Conservation (phyloP, 805 yeast genomes). For the Nakazawaea pomicola region DNA sequence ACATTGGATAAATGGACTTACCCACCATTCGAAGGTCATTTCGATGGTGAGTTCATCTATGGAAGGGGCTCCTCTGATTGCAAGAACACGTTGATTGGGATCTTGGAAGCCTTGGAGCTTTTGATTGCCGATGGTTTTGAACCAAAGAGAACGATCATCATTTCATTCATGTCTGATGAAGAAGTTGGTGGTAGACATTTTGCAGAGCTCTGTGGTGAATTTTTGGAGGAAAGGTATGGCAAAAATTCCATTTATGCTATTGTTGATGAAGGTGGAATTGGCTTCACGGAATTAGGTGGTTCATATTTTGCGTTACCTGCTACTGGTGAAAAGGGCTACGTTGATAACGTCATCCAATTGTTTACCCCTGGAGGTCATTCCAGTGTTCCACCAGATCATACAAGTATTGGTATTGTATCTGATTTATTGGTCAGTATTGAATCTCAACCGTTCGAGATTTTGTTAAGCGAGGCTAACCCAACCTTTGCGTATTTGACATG, state of each 20-base stretch:
- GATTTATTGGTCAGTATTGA: conserved; percentile 50
- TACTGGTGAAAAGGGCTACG: conserved; percentile 54
- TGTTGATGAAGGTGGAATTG: conserved; percentile 57
- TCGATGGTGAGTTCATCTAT: conserved; percentile 55
- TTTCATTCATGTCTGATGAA: conserved; percentile 68
- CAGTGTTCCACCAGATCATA: conserved; percentile 68
- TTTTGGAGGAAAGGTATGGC: conserved; percentile 47
- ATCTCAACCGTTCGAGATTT: conserved; percentile 39
- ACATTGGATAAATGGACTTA: conserved; percentile 52
- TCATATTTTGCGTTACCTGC: conserved; percentile 46
- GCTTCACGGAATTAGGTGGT: conserved; percentile 34
- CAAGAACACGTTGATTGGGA: conserved; percentile 55
- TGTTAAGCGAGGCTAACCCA: conserved; percentile 49
- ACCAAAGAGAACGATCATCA: conserved; percentile 52
- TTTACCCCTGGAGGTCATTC: conserved; percentile 74
- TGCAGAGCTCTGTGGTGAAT: conserved; percentile 40
- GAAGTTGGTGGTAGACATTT: conserved; percentile 57
- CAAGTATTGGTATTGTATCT: conserved; percentile 62
- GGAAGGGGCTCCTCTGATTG: conserved; percentile 73
- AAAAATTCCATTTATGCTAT: conserved; percentile 46
- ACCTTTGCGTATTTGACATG: conserved; percentile 48
- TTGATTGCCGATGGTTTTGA: conserved; percentile 38
- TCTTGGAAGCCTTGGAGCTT: conserved; percentile 53
- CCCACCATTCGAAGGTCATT: conserved; percentile 59
- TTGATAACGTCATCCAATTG: conserved; percentile 35